phyloP scores from a whole-genome alignment of 257 asterid genomes.

The Plectranthus barbatus region DNA sequence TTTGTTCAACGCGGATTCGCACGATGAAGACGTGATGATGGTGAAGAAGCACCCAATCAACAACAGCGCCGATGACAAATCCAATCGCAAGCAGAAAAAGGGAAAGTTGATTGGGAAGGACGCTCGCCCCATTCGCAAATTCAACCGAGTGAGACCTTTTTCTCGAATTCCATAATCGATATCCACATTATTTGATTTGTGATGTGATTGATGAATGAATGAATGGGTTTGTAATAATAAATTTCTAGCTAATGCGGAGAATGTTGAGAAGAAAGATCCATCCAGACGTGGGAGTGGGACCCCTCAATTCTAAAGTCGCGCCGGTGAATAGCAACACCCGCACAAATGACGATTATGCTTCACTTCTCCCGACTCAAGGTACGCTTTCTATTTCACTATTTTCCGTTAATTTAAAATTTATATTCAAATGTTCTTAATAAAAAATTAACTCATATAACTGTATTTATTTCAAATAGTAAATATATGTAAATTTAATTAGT shows the following conservation, averaged over 20 bases:
- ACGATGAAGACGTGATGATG: neutral
- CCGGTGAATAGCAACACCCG: too few species aligned
- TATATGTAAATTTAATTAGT: too few species aligned
- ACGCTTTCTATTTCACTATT: neutral
- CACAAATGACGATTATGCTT: slow-evolving; percentile 20
- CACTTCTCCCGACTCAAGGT: slow-evolving; percentile 45
- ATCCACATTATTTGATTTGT: too few species aligned
- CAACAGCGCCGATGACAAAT: neutral
- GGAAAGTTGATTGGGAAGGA: slow-evolving; percentile 34
- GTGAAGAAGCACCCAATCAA: neutral
- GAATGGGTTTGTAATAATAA: neutral
- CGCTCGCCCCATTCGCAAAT: slow-evolving; percentile 39
- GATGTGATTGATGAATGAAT: neutral
- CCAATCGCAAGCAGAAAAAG: slow-evolving; percentile 8
- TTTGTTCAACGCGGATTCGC: slow-evolving; percentile 42
- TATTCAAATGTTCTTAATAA: too few species aligned
- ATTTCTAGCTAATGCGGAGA: slow-evolving; percentile 44
- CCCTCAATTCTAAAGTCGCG: slow-evolving; percentile 8
- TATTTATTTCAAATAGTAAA: too few species aligned
- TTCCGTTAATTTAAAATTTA: too few species aligned
- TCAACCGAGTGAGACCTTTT: slow-evolving; percentile 31
- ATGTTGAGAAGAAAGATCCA: slow-evolving; percentile 66
- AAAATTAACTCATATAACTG: too few species aligned
- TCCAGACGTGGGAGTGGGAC: slow-evolving; percentile 34
- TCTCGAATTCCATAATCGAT: neutral